Evolutionary conservation across 1,284 basidiomycete genomes (phyloP), one percentile per base, ranked within the genome.

Genomic region (Ganoderma resinaceum): DNA sequence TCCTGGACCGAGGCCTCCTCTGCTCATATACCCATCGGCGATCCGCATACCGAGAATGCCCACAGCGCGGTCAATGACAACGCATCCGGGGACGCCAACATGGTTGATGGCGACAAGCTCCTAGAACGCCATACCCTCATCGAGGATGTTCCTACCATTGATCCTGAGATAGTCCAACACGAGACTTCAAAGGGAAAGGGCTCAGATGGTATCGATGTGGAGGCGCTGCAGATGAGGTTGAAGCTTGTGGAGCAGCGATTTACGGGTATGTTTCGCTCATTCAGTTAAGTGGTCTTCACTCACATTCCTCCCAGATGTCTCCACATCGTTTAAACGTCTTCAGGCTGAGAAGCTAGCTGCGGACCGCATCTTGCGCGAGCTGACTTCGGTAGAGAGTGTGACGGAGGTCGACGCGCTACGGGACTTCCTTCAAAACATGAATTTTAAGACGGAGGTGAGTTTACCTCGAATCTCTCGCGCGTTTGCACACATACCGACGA

Each of bases 231-330:
- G 76, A 84, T 88, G 71, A 85, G 87, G 49, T 79, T 94, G 65
- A 89, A 86, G 74, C 80, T 90, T 31, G 86, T 94, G 2, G 92
- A 94, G 73, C 87, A 92, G 75, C 85, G 89, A 29, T 94, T 94
- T 76, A 73, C 87, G 71, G 92, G 93, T 91, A 78, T 46, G 81
- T 73, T 2, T 11, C 11, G 14, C 52, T 26, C 29, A 60, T 5
- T 61, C n/a, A 18, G 42, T 63, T 16, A 26, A 26, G 2, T 26
- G 20, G 35, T 61, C 18, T 57, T 23, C 65, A 20, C 62, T 69
- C 5, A 65, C 40, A 26, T 5, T 46, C 8, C 4, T 5, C 6
- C 1, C 63, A 94, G 93, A 94, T 76, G 87, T 94, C 2, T 93
- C 93, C 6, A 86, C 83, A 0, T 92, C 93, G 4, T 93, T 92